Evolutionary conservation across 202 grass and related monocot species (phyloP).

Genomic region (Schoenoplectus triqueter): DNA sequence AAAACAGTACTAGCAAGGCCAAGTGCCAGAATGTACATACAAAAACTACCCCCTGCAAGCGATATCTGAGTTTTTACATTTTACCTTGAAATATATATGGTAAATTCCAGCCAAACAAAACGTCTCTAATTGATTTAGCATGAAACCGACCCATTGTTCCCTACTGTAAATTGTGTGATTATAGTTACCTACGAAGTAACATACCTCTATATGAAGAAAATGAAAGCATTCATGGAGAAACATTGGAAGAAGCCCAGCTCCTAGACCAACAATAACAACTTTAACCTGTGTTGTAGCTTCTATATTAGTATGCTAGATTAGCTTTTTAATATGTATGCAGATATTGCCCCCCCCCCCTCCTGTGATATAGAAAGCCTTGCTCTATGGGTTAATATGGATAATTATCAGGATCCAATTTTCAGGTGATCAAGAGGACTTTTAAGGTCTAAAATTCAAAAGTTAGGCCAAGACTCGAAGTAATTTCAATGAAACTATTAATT

Average conservation of each 20-base stretch:
- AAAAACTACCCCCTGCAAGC: not conserved
- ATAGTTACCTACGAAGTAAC: not conserved
- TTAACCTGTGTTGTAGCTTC: conserved; percentile 51
- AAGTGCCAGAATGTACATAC: conserved; percentile 6
- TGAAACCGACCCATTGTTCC: not conserved
- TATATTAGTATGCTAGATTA: conserved; percentile 21
- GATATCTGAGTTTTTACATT: not conserved
- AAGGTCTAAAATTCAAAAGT: conserved; percentile 11
- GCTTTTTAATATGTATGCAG: not conserved
- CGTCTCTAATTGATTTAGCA: not conserved
- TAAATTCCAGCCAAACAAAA: not conserved
- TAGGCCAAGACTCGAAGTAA: not conserved
- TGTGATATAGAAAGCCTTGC: not conserved
- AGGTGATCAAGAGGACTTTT: conserved; percentile 1
- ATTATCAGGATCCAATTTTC: not conserved
- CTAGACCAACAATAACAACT: conserved; percentile 76
- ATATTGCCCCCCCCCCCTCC: not conserved
- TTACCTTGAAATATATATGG: not conserved
- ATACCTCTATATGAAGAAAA: conserved; percentile 82
- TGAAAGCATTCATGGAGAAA: conserved; percentile 88
- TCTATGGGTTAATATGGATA: not conserved
- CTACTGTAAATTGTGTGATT: not conserved
- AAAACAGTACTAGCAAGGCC: not conserved
- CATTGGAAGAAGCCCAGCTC: conserved; percentile 93
- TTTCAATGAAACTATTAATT: not conserved